Percentiles rank a stretch among this genome's conserved stretches.
Conservation (phyloP, 2,329 filamentous ascomycete genomes). For the Botrytis squamosa region DNA sequence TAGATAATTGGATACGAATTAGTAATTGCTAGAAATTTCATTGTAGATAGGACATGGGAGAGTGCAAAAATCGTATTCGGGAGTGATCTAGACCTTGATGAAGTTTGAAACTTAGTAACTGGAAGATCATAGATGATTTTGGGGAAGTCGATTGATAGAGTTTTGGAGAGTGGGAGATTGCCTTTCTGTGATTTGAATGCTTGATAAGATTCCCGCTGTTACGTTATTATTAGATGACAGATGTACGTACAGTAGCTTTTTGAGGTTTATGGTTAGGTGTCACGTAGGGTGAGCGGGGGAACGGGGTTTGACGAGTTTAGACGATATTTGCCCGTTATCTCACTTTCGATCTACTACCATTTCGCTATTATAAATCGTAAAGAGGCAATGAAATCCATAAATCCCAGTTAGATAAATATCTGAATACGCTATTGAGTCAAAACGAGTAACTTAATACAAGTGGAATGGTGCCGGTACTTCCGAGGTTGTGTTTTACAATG, state of each 20-base stretch:
- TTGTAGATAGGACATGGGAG: background rate
- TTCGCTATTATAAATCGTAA: background rate
- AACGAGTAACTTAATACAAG: background rate
- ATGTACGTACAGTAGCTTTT: background rate
- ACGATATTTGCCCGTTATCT: background rate
- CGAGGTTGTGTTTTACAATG: background rate
- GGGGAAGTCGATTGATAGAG: background rate
- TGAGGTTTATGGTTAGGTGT: background rate
- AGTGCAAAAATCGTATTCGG: background rate
- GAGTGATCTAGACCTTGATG: no score
- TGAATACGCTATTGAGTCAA: background rate
- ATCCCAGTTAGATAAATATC: background rate
- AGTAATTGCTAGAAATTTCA: background rate
- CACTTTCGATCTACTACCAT: background rate
- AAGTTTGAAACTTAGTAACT: background rate
- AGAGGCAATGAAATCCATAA: fast-evolving
- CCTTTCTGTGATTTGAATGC: background rate
- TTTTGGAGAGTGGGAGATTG: background rate
- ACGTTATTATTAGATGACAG: background rate
- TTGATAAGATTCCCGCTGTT: background rate
- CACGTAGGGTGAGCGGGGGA: background rate
- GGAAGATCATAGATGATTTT: background rate
- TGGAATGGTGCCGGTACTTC: background rate
- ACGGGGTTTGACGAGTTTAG: background rate
- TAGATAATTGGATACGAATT: background rate